A percentile compares a stretch with the other conserved stretches of the same genome.
Conservation (phyloP, 768 basidiomycete species). For the Sarcomyxa edulis region DNA sequence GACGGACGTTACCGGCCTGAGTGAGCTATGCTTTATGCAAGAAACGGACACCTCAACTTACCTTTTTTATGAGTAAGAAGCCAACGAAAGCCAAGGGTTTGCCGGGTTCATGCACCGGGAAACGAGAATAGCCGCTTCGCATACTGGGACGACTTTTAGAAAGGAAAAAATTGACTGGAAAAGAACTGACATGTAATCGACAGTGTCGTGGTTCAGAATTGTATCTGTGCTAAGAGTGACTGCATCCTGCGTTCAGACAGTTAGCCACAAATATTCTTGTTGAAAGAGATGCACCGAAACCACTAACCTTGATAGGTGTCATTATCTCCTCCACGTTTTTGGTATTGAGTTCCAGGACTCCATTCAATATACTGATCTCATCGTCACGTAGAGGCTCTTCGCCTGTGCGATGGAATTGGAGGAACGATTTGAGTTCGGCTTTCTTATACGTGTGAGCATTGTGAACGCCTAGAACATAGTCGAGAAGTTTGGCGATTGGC, state of each 20-base stretch:
- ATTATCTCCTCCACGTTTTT: slow-evolving; percentile 77
- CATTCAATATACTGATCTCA: slow-evolving; percentile 77
- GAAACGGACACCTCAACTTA: no score
- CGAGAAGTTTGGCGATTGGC: slow-evolving; percentile 79
- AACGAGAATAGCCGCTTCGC: slow-evolving; percentile 85
- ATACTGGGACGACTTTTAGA: slow-evolving; percentile 32
- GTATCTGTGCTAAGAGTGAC: slow-evolving; percentile 76
- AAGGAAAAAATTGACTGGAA: slow-evolving; percentile 3
- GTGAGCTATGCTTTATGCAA: background rate
- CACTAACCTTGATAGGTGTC: slow-evolving; percentile 66
- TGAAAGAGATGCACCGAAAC: slow-evolving; percentile 18
- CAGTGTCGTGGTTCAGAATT: slow-evolving; percentile 69
- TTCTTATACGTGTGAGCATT: slow-evolving; percentile 79
- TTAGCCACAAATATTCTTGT: slow-evolving; percentile 7
- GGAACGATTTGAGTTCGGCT: slow-evolving; percentile 72
- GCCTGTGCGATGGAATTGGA: slow-evolving; percentile 74
- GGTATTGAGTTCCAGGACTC: slow-evolving; percentile 70
- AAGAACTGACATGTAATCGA: slow-evolving; percentile 62
- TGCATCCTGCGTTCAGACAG: slow-evolving; percentile 53
- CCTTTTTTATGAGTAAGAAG: slow-evolving; percentile 80
- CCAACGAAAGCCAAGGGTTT: slow-evolving; percentile 72
- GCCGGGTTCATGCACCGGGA: slow-evolving; percentile 78
- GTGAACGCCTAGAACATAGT: slow-evolving; percentile 70
- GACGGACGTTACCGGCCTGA: no score
- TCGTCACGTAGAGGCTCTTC: slow-evolving; percentile 78